Evolutionary conservation across 2,329 filamentous ascomycete genomes (phyloP).

Genomic region (Emericellopsis atlantica): DNA sequence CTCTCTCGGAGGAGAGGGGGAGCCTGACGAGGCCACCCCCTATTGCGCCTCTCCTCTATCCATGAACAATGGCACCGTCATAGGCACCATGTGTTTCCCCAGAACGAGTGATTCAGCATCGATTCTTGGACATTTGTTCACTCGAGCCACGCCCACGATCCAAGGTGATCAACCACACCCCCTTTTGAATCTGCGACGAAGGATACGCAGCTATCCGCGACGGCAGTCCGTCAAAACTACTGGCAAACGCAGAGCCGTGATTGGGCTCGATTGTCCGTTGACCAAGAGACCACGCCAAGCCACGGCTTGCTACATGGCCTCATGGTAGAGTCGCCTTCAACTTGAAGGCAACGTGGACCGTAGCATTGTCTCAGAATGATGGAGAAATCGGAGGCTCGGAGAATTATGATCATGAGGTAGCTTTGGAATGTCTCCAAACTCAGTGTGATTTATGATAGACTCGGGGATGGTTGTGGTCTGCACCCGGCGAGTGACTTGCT

Average conservation of each 20-base stretch:
- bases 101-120: not conserved
- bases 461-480: no score
- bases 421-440: no score
- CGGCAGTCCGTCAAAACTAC: not conserved
- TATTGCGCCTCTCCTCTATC: no score
- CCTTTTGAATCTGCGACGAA: constrained; percentile 1
- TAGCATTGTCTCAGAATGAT: no score
- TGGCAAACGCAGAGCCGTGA: not conserved
- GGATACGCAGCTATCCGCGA: constrained; percentile 2
- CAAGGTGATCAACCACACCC: not conserved
- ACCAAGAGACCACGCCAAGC: constrained; percentile 1
- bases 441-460: no score
- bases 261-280: constrained; percentile 2
- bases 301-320: constrained; percentile 1
- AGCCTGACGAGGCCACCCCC: not conserved
- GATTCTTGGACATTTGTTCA: not conserved
- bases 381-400: no score
- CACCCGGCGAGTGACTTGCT: no score
- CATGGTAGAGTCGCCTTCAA: not conserved
- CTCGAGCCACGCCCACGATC: not conserved
- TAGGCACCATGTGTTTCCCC: not conserved
- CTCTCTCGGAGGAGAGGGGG: not conserved
- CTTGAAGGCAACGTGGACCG: not conserved
- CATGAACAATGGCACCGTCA: no score
- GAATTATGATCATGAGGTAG: no score